A percentile compares a stretch with the other conserved stretches of the same genome.
phyloP scores from a whole-genome alignment of 768 basidiomycete genomes.

The Kwoniella europaea region DNA sequence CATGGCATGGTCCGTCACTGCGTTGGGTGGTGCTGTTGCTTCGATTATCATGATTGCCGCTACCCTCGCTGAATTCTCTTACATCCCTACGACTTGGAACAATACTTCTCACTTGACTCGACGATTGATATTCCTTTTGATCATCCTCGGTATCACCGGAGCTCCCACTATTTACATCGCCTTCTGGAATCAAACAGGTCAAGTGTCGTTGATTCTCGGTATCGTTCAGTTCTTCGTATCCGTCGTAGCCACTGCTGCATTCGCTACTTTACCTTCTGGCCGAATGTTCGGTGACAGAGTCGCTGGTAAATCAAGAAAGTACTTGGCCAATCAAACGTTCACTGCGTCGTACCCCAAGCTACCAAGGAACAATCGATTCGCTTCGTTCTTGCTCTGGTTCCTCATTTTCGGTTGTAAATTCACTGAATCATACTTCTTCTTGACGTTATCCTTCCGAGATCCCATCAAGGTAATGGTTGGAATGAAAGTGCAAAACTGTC shows the following conservation, averaged over 20 bases:
- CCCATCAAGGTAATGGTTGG: slow-evolving; percentile 93
- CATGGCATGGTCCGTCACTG: slow-evolving; percentile 89
- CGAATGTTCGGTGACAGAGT: slow-evolving; percentile 99
- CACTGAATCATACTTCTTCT: slow-evolving; percentile 96
- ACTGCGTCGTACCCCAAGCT: slow-evolving; percentile 90
- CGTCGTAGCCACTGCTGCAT: slow-evolving; percentile 79
- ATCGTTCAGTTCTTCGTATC: slow-evolving; percentile 97
- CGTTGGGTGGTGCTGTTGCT: slow-evolving; percentile 94
- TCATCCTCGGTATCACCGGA: slow-evolving; percentile 87
- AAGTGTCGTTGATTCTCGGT: slow-evolving; percentile 84
- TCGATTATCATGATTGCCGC: slow-evolving; percentile 94
- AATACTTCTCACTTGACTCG: slow-evolving; percentile 95
- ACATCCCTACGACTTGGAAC: slow-evolving; percentile 98
- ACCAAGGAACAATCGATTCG: slow-evolving; percentile 68
- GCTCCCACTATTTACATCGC: slow-evolving; percentile 96
- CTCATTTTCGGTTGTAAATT: slow-evolving; percentile 97
- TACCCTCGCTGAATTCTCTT: slow-evolving; percentile 92
- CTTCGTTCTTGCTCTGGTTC: slow-evolving; percentile 81
- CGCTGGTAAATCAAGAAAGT: slow-evolving; percentile 91
- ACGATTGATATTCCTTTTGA: slow-evolving; percentile 81
- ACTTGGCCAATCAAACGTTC: slow-evolving; percentile 97
- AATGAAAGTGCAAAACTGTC: slow-evolving; percentile 93
- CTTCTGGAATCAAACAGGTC: slow-evolving; percentile 70
- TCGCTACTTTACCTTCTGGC: slow-evolving; percentile 90
- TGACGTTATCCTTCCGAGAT: slow-evolving; percentile 90